These are phyloP conservation scores for Rhizopus delemar DNA, from an alignment of 371 early-diverging fungal species.

Conservation along the genomic window DNA sequence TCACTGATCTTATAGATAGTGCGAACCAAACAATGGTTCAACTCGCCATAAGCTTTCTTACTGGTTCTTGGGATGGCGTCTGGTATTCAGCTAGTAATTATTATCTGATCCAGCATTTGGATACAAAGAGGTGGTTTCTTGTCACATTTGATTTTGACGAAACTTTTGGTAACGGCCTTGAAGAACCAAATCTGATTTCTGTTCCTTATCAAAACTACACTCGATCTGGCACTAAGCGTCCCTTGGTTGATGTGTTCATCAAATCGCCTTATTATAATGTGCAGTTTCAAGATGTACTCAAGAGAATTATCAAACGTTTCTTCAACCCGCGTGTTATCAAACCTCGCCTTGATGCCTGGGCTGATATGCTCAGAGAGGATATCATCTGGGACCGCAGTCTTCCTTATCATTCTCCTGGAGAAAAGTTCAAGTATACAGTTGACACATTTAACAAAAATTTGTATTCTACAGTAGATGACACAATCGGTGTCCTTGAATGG, in stretches of 20 bases:
- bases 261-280: constrained; percentile 43
- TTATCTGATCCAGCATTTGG: constrained; percentile 46
- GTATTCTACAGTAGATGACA: constrained; percentile 23
- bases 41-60: constrained; percentile 48
- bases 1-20: constrained; percentile 36
- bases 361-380: constrained; percentile 49
- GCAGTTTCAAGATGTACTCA: constrained; percentile 44
- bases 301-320: constrained; percentile 45
- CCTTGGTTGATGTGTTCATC: constrained; percentile 40
- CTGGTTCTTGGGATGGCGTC: constrained; percentile 55
- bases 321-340: constrained; percentile 50
- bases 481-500: constrained; percentile 37
- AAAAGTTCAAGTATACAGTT: constrained; percentile 31
- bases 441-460: constrained; percentile 45
- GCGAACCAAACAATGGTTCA: constrained; percentile 46
- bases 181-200: constrained; percentile 30
- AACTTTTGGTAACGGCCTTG: constrained; percentile 48
- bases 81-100: constrained; percentile 51
- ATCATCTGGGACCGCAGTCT: constrained; percentile 43
- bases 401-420: constrained; percentile 43
- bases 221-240: constrained; percentile 30
- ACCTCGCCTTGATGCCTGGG: constrained; percentile 50
- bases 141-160: constrained; percentile 59
- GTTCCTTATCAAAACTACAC: constrained; percentile 40
- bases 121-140: constrained; percentile 48